Conservation (phyloP, 192 early-diverging fungal species). For the Gigaspora rosea region DNA sequence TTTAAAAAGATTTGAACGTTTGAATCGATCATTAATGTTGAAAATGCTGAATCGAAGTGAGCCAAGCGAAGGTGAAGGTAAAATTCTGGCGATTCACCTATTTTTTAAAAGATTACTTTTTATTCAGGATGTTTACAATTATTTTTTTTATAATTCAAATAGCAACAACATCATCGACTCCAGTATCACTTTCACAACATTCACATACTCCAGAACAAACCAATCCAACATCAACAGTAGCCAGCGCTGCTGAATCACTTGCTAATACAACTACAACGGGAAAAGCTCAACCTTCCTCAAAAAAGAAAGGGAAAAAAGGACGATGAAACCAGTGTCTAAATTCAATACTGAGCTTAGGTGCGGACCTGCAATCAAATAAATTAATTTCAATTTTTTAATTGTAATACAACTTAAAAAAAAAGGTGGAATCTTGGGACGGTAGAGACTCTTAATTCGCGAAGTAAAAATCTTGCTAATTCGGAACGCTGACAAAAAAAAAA, state of each 20-base stretch:
- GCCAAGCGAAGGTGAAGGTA: neutral
- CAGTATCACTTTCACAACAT: neutral
- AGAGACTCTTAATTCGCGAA: too few species aligned
- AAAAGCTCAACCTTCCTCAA: neutral
- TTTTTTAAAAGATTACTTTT: neutral
- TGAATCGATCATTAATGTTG: constrained; percentile 66
- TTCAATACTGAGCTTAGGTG: too few species aligned
- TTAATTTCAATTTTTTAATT: too few species aligned
- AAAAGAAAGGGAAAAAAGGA: neutral
- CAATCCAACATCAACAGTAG: too few species aligned
- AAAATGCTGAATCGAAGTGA: constrained; percentile 64
- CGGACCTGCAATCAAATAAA: too few species aligned
- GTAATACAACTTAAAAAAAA: too few species aligned
- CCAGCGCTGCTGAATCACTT: neutral
- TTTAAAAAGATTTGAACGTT: constrained; percentile 69
- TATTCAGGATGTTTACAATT: neutral
- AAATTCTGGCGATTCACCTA: neutral
- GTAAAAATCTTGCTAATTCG: too few species aligned
- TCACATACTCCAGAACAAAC: too few species aligned
- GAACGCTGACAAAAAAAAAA: too few species aligned
- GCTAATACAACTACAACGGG: neutral
- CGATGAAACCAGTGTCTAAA: neutral
- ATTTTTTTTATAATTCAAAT: neutral
- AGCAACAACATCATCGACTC: neutral
- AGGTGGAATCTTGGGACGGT: too few species aligned